Evolutionary conservation across 108 stramenopile species (phyloP), one percentile per base, ranked within the genome.

Genomic region (Conticribra guillardii): DNA sequence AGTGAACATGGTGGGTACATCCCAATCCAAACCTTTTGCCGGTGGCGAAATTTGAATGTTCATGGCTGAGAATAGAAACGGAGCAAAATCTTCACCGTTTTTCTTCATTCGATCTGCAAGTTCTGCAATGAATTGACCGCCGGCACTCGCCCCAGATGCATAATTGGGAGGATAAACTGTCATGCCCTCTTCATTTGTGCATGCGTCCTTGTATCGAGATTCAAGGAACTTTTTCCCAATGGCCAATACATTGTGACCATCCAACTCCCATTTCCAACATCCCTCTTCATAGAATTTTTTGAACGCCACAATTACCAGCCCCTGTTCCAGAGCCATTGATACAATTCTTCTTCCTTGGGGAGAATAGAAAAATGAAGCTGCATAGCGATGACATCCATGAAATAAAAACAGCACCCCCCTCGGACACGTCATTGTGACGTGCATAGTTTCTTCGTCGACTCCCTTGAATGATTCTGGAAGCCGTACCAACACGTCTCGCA

Each of bases 1-100:
- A 4, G 73, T 74, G 60, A 74, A 80, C 9, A 80, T 27, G 22
- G 79, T 70, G 0, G 79, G 79, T 7, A 71, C 53, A 31, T 79
- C 58, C 69, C 69, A 79, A 30, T 22, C 41, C n/a, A 57, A 28
- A 17, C 44, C 52, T 0, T 58, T 37, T 15, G 68, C 61, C 29
- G 79, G 67, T 5, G 52, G 24, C 68, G 63, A 70, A 19, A 80
- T 74, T 50, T 80, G 79, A 18, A 80, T 69, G 57, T 80, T 80
- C 11, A 74, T 30, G 8, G 79, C 73, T 4, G 73, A 50, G 47
- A 80, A 80, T 2, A 70, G 65, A 50, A 80, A 80, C 0, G 79
- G 73, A 1, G 50, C 47, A 30, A 55, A 74, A 9, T 30, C 24
- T 0, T 68, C 68, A n/a, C 54, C 41, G 52, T 65, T 63, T 16